Conservation (phyloP, 352 stramenopile genomes). For the Pythium periplocum region DNA sequence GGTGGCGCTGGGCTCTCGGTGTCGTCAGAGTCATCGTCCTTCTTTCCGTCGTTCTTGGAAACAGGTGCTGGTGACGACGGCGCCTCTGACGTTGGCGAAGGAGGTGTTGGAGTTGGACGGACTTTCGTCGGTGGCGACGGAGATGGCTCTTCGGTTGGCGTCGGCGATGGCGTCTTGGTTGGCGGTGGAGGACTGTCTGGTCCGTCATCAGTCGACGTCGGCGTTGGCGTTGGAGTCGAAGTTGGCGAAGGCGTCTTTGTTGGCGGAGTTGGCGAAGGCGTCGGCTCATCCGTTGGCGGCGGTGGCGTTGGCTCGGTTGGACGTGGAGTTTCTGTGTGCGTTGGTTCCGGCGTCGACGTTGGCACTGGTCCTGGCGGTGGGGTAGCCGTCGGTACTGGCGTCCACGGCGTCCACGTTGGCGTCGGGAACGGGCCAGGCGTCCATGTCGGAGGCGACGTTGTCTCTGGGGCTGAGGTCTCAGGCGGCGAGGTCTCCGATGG, state of each 20-base stretch:
- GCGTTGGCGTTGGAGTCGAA: slow-evolving; percentile 1
- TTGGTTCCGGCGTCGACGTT: not conserved
- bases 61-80: no score
- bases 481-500: no score
- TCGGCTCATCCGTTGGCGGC: not conserved
- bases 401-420: not conserved
- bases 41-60: no score
- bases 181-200: not conserved
- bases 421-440: no score
- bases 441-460: no score
- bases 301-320: not conserved
- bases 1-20: no score
- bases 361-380: not conserved
- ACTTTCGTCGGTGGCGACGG: no score
- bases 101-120: no score
- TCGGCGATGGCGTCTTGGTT: not conserved
- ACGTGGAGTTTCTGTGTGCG: not conserved
- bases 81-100: no score
- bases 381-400: not conserved
- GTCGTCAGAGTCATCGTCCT: no score
- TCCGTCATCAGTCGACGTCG: not conserved
- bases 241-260: not conserved
- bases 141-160: not conserved
- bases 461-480: no score
- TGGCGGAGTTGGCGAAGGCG: not conserved